These are phyloP conservation scores for Sophora flavescens DNA, from an alignment of 306 rosid genomes.

Conservation along the genomic window DNA sequence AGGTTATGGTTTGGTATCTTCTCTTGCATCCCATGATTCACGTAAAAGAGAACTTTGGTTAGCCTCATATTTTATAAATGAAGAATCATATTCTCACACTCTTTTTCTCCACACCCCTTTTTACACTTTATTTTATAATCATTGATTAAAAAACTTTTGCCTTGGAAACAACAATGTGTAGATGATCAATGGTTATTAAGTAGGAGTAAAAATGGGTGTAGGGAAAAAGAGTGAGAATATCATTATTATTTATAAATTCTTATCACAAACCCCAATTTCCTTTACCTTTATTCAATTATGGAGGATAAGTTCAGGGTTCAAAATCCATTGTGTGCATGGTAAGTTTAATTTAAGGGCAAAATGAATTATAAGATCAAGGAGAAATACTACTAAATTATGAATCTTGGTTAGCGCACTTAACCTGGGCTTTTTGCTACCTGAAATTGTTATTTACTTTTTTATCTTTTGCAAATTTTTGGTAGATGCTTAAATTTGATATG, in stretches of 20 bases:
- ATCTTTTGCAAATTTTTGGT: conserved; percentile 38
- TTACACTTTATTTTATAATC: no score
- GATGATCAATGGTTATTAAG: no score
- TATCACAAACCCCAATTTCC: neutral
- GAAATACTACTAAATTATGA: neutral
- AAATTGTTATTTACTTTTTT: conserved; percentile 39
- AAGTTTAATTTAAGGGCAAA: conserved; percentile 29
- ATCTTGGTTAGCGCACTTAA: conserved; percentile 22
- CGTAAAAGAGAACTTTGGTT: conserved; percentile 16
- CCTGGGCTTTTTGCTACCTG: conserved; percentile 26
- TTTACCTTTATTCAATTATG: conserved; percentile 1
- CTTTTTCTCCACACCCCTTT: no score
- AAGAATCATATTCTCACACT: no score
- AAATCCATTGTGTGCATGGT: conserved; percentile 24
- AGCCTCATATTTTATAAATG: neutral
- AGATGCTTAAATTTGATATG: conserved; percentile 77
- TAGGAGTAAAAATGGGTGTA: no score
- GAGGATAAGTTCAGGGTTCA: conserved; percentile 27
- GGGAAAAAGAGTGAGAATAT: no score
- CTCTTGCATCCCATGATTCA: conserved; percentile 34
- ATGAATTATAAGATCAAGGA: neutral
- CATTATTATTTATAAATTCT: neutral
- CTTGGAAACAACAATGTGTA: no score
- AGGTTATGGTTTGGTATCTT: conserved; percentile 26
- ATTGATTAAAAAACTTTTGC: no score